phyloP scores from a whole-genome alignment of 306 rosid species.

The Astragalus glycyphyllos region DNA sequence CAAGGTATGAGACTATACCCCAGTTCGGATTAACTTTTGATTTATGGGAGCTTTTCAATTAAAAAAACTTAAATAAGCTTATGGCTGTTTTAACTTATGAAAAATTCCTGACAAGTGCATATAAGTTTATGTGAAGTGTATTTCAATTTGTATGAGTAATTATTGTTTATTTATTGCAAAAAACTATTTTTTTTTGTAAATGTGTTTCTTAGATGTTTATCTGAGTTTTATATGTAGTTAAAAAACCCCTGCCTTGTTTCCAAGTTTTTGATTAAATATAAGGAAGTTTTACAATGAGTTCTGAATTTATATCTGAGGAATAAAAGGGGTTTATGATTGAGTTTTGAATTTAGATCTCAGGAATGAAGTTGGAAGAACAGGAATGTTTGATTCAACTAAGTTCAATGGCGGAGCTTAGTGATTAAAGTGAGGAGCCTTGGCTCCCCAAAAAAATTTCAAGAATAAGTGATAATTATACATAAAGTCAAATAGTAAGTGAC shows the following conservation, averaged over 20 bases:
- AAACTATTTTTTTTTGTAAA: no score
- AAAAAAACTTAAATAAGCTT: neutral
- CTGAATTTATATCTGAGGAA: no score
- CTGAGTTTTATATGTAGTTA: no score
- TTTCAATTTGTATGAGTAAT: neutral
- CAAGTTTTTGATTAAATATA: neutral
- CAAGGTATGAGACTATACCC: slow-evolving; percentile 37
- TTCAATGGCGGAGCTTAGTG: no score
- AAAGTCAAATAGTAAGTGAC: no score
- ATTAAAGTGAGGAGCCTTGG: no score
- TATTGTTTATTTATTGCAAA: neutral
- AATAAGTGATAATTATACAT: no score
- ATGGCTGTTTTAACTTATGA: no score
- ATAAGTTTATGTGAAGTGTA: neutral
- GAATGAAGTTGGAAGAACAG: neutral
- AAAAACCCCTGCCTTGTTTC: neutral
- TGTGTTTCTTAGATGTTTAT: slow-evolving; percentile 1
- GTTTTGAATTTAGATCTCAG: neutral
- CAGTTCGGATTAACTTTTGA: neutral
- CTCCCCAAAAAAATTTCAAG: no score
- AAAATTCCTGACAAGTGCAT: neutral
- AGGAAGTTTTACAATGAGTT: no score
- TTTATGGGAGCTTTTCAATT: neutral
- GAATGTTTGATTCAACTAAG: neutral
- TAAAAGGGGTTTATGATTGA: neutral